Evolutionary conservation across 1,284 basidiomycete species (phyloP).

Genomic region (Gymnopus androsaceus): DNA sequence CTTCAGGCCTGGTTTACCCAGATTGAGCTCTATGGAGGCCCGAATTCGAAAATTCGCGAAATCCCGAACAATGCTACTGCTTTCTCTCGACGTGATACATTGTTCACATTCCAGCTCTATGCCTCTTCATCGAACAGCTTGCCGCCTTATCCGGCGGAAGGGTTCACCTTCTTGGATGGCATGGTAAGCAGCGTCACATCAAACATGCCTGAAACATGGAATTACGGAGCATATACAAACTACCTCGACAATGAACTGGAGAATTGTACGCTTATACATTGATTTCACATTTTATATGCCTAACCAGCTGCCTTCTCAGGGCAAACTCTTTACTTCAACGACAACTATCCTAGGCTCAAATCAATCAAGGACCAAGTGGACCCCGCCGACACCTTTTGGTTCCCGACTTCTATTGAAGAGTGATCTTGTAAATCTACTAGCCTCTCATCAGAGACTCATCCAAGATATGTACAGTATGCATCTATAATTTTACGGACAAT

Average conservation of each 20-base stretch:
- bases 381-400: conserved; percentile 9
- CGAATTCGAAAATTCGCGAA: conserved; percentile 26
- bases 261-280: conserved; percentile 14
- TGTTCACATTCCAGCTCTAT: conserved; percentile 31
- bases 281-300: not conserved
- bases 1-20: conserved; percentile 27
- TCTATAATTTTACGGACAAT: no score
- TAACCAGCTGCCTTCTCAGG: conserved; percentile 1
- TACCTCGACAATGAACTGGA: conserved; percentile 19
- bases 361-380: conserved; percentile 9
- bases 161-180: conserved; percentile 27
- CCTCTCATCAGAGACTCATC: no score
- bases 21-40: conserved; percentile 28
- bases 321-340: conserved; percentile 17
- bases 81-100: conserved; percentile 28
- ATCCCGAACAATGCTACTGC: conserved; percentile 24
- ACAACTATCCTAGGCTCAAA: conserved; percentile 11
- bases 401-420: conserved; percentile 12
- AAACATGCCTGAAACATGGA: conserved; percentile 16
- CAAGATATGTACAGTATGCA: no score
- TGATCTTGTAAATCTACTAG: not conserved
- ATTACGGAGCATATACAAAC: conserved; percentile 22
- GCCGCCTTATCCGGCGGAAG: conserved; percentile 25
- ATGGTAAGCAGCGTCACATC: conserved; percentile 16
- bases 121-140: conserved; percentile 24